Evolutionary conservation across 2,329 filamentous ascomycete genomes (phyloP).

Genomic region (Fusarium verticillioides): DNA sequence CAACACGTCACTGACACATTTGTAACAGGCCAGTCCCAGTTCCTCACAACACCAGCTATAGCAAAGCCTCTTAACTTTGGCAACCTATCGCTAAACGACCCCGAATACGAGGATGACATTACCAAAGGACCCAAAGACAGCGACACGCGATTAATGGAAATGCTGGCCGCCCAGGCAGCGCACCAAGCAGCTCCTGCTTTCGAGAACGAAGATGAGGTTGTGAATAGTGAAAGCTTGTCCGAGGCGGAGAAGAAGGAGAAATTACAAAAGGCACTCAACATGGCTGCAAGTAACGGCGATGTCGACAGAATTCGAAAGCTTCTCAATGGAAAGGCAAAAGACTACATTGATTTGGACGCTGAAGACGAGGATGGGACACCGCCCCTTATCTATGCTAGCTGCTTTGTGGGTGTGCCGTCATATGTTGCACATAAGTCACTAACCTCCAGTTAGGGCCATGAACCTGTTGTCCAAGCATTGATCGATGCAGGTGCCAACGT

Average conservation of each 20-base stretch:
- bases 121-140: conserved; percentile 74
- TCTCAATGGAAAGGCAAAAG: conserved; percentile 76
- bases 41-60: conserved; percentile 85
- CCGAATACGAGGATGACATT: conserved; percentile 73
- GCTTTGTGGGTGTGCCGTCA: conserved; percentile 75
- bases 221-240: conserved; percentile 77
- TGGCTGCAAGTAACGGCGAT: conserved; percentile 97
- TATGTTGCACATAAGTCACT: background rate
- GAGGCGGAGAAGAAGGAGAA: conserved; percentile 81
- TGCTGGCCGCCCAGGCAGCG: conserved; percentile 92
- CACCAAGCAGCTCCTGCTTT: conserved; percentile 78
- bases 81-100: conserved; percentile 84
- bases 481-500: conserved; percentile 88
- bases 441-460: conserved; percentile 73
- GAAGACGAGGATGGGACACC: conserved; percentile 95
- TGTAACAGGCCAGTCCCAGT: conserved; percentile 87
- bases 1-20: conserved; percentile 43
- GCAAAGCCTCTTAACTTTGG: conserved; percentile 85
- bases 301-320: conserved; percentile 82
- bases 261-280: conserved; percentile 88
- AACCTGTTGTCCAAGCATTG: conserved; percentile 84
- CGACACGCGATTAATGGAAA: conserved; percentile 90
- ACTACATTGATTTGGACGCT: conserved; percentile 85
- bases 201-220: conserved; percentile 83
- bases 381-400: conserved; percentile 97